phyloP scores from a whole-genome alignment of 257 asterid genomes.

The Thymus quinquecostatus region DNA sequence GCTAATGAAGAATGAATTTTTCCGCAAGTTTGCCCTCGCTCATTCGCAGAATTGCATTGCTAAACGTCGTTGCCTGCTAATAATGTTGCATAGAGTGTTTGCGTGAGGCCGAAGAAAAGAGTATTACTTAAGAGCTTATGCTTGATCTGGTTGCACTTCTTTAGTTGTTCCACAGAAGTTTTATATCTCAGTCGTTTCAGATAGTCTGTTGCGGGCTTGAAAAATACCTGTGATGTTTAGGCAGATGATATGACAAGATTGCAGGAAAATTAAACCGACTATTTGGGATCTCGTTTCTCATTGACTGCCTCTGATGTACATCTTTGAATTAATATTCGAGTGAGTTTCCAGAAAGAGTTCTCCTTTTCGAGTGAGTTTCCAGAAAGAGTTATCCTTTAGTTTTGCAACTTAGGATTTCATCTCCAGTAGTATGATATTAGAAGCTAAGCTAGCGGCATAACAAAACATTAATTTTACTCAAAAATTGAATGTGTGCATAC shows the following conservation, averaged over 20 bases:
- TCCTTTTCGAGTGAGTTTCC: conserved; percentile 22
- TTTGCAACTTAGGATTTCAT: conserved; percentile 14
- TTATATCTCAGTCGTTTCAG: conserved; percentile 13
- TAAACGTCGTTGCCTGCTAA: conserved; percentile 8
- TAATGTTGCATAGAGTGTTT: conserved; percentile 11
- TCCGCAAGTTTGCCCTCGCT: background rate
- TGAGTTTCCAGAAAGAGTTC: conserved; percentile 18
- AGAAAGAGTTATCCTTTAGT: conserved; percentile 6
- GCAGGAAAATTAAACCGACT: conserved; percentile 19
- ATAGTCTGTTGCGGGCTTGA: conserved; percentile 7
- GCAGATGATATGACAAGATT: conserved; percentile 27
- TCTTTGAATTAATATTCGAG: conserved; percentile 17
- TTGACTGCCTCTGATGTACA: conserved; percentile 5
- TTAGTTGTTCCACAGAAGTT: conserved; percentile 4
- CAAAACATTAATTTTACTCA: conserved; percentile 10
- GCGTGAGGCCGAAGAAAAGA: background rate
- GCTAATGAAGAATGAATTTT: conserved; percentile 23
- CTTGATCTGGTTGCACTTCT: conserved; percentile 2
- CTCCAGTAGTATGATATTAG: conserved; percentile 11
- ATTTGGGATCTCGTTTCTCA: background rate
- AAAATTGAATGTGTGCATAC: background rate
- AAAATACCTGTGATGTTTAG: conserved; percentile 22
- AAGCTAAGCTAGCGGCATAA: conserved; percentile 25
- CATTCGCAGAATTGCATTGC: conserved; percentile 15
- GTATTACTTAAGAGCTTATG: conserved; percentile 3